Evolutionary conservation across 371 early-diverging fungal species (phyloP), one percentile per base, ranked within the genome.

Genomic region (Syncephalis plumigaleata): DNA sequence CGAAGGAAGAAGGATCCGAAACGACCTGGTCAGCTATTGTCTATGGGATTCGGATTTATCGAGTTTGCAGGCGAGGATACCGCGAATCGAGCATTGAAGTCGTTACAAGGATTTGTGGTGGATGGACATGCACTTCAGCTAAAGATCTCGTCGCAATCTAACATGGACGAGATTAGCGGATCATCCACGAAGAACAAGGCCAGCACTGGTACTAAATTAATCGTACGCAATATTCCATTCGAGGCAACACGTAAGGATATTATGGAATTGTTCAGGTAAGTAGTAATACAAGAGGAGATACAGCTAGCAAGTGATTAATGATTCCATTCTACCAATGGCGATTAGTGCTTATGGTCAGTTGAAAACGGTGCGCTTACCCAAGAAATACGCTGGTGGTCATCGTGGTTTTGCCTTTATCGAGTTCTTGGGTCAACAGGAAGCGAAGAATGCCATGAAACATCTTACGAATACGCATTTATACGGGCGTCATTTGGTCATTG

Each of bases 401-500:
- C 87, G 98, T 51, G 99, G 99, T 55, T 99, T 98, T 65, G 91
- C 89, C 39, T 99, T 98, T 73, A 75, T 98, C 55, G 95, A 96
- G 55, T 89, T 93, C 61, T 66, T 91, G 46, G 91, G 93, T 3
- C 79, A 83, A 50, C 88, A 91, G 55, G 91, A 91, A 55, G 97
- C 97, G 26, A 71, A 82, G 61, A 76, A 78, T 50, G 95, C 90
- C n/a, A 81, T 82, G 57, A 80, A 86, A 44, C 68, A 84, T 20
- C 78, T 98, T 63, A 66, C 70, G 38, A 80, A 77, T 58, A 95
- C 98, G 31, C 99, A 99, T 73, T 78, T 99, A 71, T 96, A 97
- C 57, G 99, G 99, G 36, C 80, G 99, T 48, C 93, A 94, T 55
- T 60, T 99, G 59, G 96, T 99, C 9, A 63, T 98, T 26, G 94